Evolutionary conservation across 306 rosid genomes (phyloP).

Genomic region (Prunus salicina): DNA sequence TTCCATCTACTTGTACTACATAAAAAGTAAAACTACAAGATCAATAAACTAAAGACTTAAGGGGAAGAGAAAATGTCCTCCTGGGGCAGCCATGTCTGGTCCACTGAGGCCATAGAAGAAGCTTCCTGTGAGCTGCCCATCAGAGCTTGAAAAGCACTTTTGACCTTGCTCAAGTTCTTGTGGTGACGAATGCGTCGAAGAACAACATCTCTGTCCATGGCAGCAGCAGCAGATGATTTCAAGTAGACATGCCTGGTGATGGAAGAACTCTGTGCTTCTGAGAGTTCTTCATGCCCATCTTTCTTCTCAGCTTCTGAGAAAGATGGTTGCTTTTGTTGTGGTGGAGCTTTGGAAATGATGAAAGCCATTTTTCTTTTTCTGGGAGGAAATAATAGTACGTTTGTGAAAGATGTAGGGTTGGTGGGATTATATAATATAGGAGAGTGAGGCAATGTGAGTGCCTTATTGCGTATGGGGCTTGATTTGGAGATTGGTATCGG

Average conservation of each 20-base stretch:
- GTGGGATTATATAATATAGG: no score
- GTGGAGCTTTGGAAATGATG: slow-evolving; percentile 24
- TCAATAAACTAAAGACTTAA: slow-evolving; percentile 12
- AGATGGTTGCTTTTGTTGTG: slow-evolving; percentile 8
- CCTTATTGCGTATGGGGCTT: not conserved
- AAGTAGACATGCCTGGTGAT: slow-evolving; percentile 53
- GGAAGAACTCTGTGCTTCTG: not conserved
- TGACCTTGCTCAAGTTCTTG: slow-evolving; percentile 47
- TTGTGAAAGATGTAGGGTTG: not conserved
- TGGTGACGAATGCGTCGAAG: slow-evolving; percentile 61
- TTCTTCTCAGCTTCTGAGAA: slow-evolving; percentile 29
- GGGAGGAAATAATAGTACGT: not conserved
- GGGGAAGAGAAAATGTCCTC: slow-evolving; percentile 59
- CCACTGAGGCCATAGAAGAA: not conserved
- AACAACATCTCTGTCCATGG: slow-evolving; percentile 55
- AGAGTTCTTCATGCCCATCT: slow-evolving; percentile 3
- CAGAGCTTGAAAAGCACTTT: slow-evolving; percentile 41
- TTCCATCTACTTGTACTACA: not conserved
- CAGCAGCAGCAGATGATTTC: slow-evolving; percentile 42
- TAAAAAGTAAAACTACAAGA: not conserved
- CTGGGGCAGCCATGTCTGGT: not conserved
- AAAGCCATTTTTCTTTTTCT: slow-evolving; percentile 31
- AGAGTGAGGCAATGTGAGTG: no score
- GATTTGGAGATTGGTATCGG: not conserved
- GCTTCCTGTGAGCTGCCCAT: slow-evolving; percentile 8